Evolutionary conservation across 306 rosid species (phyloP), one percentile per base, ranked within the genome.

Genomic region (Casuarina cunninghamiana): DNA sequence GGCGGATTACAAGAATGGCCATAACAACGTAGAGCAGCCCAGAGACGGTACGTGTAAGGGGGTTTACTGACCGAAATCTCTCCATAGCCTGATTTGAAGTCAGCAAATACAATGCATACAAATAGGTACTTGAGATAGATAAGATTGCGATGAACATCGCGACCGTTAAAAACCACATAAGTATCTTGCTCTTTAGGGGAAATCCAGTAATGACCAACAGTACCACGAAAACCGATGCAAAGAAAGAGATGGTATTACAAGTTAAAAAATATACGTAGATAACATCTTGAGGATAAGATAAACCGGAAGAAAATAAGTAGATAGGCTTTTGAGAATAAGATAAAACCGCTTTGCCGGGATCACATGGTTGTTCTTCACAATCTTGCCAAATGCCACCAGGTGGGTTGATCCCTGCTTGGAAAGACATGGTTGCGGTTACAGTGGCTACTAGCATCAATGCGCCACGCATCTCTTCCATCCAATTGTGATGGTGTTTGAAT

Each of bases 271-370:
- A 21, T 0, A 10, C 1, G 53, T 39, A 81, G 11, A 39, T 26
- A 26, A 26, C 48, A 3, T 51, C 5, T 1, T 66, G 4, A 69
- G 32, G 32, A 26, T 26, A 26, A 26, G 32, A 26, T 26, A 26
- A 26, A 26, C 32, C 32, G 32, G 1, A 26, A 26, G 1, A 1
- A 26, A 26, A 26, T 0, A 26, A 26, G 32, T 26, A 26, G 32
- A 26, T 26, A 26, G 32, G 32, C 32, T 26, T 1, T 26, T 0
- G 1, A 10, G 49, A 5, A 45, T 73, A 48, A 2, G 61, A 79
- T 2, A 77, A 32, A 44, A 84, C 78, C 4, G 85, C 76, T 0
- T 85, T 87, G 43, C 87, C 87, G 0, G 88, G 87, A 5, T 55
- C 48, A 48, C 87, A 87, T 6, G 32, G 32, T 26, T 32, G 0